Evolutionary conservation across 1,284 basidiomycete genomes (phyloP), one percentile per base, ranked within the genome.

Genomic region (Caloboletus firmus): DNA sequence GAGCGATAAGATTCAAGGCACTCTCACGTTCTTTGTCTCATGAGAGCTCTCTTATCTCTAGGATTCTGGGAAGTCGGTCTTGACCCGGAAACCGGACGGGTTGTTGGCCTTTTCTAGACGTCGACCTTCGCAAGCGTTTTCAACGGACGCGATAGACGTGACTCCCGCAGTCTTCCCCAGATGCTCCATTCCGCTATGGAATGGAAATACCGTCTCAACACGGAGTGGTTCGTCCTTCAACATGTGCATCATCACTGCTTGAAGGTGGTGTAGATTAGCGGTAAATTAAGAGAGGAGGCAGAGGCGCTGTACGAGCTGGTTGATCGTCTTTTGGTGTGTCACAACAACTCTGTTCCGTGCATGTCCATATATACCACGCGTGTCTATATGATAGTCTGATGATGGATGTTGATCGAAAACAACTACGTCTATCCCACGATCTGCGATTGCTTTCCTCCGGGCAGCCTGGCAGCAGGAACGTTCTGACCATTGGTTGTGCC

Each of bases 41-140:
- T 47, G 51, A 34, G 26, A 50, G 15, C 30, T 28, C 18, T 39
- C 20, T 44, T 12, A 50, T 22, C 32, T 35, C 5, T 58, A 68
- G 83, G 95, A 18, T 92, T 92, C 78, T 92, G 90, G 90, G 90
- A 92, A 70, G 89, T 92, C 59, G 87, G 83, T 28, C 79, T 92
- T n/a, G 87, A 92, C 66, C 78, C 81, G 31, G 81, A 87, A 62
- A 81, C 81, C 1, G 90, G 89, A 54, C 76, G 80, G 37, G 87
- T 89, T 46, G 75, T 89, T 52, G 89, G 89, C 49, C 76, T 91
- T 56, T 92, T 92, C 77, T 92, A 79, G 75, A 52, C 17, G 47
- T 32, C 44, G 31, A 32, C 36, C 30, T 47, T 36, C 30, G 31
- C 28, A 20, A 46, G 52, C 55, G 62, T 69, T 72, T 62, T 72